Evolutionary conservation across 2,329 filamentous ascomycete genomes (phyloP).

Genomic region (Cordyceps tenuipes): DNA sequence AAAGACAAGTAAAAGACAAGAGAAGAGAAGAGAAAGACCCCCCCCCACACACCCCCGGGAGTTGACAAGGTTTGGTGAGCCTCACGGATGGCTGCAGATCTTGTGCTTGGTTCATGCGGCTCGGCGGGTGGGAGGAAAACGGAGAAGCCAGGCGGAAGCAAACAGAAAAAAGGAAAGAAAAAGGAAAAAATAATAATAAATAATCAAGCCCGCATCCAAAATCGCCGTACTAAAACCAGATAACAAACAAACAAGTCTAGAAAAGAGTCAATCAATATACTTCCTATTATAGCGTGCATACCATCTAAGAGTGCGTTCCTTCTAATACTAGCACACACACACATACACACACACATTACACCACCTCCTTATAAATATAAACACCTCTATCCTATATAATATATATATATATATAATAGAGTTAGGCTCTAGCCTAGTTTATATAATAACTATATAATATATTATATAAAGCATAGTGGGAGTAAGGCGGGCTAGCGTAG

Average conservation of each 20-base stretch:
- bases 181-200: too few relatives aligned
- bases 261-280: neutral
- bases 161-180: neutral
- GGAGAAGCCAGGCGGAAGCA: neutral
- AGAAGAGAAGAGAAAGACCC: too few relatives aligned
- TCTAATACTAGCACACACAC: neutral
- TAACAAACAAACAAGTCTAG: neutral
- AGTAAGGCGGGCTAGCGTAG: too few relatives aligned
- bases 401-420: neutral
- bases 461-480: too few relatives aligned
- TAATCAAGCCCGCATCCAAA: neutral
- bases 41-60: too few relatives aligned
- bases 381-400: neutral
- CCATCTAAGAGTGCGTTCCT: neutral
- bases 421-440: too few relatives aligned
- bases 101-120: neutral
- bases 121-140: neutral
- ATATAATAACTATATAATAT: too few relatives aligned
- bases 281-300: neutral
- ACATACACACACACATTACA: too few relatives aligned
- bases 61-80: neutral
- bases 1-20: neutral
- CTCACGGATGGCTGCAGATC: neutral
- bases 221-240: neutral
- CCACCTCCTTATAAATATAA: neutral